These are phyloP conservation scores for Claviceps paspali DNA, from an alignment of 2,329 filamentous ascomycete genomes.

Conservation along the genomic window DNA sequence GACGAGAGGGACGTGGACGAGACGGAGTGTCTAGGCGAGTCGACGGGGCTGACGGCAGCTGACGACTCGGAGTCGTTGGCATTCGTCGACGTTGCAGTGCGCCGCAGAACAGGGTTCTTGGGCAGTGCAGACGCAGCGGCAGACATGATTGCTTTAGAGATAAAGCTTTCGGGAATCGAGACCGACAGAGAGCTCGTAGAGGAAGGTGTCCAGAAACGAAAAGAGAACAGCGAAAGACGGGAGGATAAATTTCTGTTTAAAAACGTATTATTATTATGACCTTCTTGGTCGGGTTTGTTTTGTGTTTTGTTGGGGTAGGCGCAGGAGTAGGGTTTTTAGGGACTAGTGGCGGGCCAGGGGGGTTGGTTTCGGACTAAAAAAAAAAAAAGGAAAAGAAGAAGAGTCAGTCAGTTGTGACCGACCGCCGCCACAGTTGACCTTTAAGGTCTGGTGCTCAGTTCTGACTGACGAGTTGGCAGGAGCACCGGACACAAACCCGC, in stretches of 20 bases:
- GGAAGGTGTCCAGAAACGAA: too few species aligned
- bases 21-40: slow-evolving; percentile 46
- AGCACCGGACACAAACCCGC: too few species aligned
- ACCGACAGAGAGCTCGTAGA: not conserved
- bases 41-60: slow-evolving; percentile 39
- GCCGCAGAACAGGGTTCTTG: slow-evolving; percentile 29
- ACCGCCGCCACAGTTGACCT: too few species aligned
- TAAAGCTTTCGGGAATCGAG: not conserved
- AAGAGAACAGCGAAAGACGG: too few species aligned
- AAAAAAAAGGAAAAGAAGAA: not conserved
- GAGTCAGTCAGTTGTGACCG: not conserved
- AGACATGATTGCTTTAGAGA: slow-evolving; percentile 26
- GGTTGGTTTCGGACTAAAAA: not conserved
- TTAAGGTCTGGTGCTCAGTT: not conserved
- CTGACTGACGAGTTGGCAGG: not conserved
- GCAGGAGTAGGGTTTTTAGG: not conserved
- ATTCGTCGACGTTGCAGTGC: slow-evolving; percentile 31
- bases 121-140: slow-evolving; percentile 27
- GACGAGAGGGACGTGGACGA: slow-evolving; percentile 91
- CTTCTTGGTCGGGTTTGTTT: not conserved
- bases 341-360: not conserved
- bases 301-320: slow-evolving; percentile 2
- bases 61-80: slow-evolving; percentile 39
- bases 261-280: too few species aligned
- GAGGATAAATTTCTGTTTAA: too few species aligned